Base-by-base conservation (phyloP, 768 basidiomycete species). In the Tricholoma terreum region DNA sequence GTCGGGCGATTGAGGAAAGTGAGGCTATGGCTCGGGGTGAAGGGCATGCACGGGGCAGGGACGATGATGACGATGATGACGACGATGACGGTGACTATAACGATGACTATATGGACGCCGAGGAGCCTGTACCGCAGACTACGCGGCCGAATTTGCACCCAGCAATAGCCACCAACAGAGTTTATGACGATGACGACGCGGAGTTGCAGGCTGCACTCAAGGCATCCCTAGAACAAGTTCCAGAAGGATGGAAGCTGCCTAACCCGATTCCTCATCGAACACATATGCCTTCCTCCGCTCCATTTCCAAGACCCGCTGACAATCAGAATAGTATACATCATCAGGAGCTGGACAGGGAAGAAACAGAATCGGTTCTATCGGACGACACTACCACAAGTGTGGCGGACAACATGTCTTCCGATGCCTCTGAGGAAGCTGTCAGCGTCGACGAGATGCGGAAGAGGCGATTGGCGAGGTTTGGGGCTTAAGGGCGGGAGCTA, bases 101-200 rank as follows among this genome's bases (percentile, higher is more conserved):
- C 6, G 67, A 63, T n/a, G 53, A 58, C 17, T 71, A 67, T 17
- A 56, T 63, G 56, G 67, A 69, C 31, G 65, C 49, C 43, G 36
- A 57, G 35, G 34, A 46, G 30, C 36, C 52, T 35, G 48, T 12
- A 24, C 19, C 42, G 19, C 19, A 14, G 19, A 15, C 55, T 24
- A 34, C 52, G 33, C 57, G 50, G 10, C 52, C 21, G 15, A 27
- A 56, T 52, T 27, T 33, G 24, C 38, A 57, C 12, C 49, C 38
- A 34, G 12, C 50, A 46, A 52, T 40, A 35, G 42, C 60, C 34
- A 60, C 63, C 27, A 58, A 78, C 51, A 73, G 84, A 46, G 82
- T 86, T 36, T 86, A 90, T 62, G 93, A 94, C 60, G 93, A 95
- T 61, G 93, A 94, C 51, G 93, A 96, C 63, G 84, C 82, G 21